These are phyloP conservation scores for Termitomyces sp. DNA, from an alignment of 768 basidiomycete genomes.

Conservation along the genomic window DNA sequence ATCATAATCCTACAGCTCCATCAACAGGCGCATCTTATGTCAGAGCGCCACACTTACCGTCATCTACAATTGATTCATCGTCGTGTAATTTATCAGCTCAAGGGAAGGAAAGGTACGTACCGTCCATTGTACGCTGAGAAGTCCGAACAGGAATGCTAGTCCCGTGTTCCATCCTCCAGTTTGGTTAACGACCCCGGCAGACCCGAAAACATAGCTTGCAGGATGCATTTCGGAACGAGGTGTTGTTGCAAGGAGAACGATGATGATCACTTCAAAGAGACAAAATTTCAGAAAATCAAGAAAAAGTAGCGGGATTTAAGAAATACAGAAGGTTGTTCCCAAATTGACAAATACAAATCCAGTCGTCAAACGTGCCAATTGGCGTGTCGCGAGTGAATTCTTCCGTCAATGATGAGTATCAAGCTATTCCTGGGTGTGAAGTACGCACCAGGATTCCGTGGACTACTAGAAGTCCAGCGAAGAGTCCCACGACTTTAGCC, in stretches of 20 bases:
- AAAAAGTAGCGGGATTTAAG: not conserved
- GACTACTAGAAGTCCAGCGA: constrained; percentile 66
- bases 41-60: constrained; percentile 35
- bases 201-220: constrained; percentile 76
- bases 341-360: constrained; percentile 87
- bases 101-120: constrained; percentile 31
- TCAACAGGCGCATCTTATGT: constrained; percentile 1
- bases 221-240: constrained; percentile 74
- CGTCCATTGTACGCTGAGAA: constrained; percentile 87
- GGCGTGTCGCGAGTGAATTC: constrained; percentile 73
- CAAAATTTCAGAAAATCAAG: constrained; percentile 3
- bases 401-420: constrained; percentile 13
- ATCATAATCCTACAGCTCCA: constrained; percentile 56
- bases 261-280: constrained; percentile 61
- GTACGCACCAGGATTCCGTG: constrained; percentile 63
- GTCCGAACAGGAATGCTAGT: constrained; percentile 78
- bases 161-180: constrained; percentile 79
- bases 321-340: constrained; percentile 64
- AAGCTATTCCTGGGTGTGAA: not conserved
- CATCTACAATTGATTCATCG: constrained; percentile 36
- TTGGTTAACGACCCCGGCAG: constrained; percentile 67
- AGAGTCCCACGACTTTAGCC: constrained; percentile 77
- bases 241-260: constrained; percentile 75
- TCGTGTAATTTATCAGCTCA: not conserved
- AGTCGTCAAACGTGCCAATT: constrained; percentile 69